Base-by-base conservation (phyloP, 164 flowering plant genomes). In the Aristolochia fimbriata region DNA sequence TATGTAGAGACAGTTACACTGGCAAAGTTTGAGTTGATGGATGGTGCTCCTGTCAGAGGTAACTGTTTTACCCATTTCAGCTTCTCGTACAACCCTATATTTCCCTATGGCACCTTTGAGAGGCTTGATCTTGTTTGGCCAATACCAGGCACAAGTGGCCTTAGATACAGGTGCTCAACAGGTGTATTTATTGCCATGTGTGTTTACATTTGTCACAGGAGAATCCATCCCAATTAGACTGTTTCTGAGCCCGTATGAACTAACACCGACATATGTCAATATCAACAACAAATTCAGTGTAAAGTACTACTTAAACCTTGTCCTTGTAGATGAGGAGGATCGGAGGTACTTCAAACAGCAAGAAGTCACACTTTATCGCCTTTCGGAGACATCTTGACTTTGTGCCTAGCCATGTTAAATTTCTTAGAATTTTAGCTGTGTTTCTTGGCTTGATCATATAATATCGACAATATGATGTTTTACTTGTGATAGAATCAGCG, bases 11-110 rank as follows among this genome's bases (percentile, higher is more conserved):
- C 97, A 21, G 94, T 84, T 72, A 91, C 97, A 20, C 83, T 91
- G 41, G 97, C 97, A 33, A 91, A 91, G 64, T 91, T 79, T 65
- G 97, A 88, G 67, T 76, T 91, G 77, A 91, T 91, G 97, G 97
- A 91, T 78, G 97, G 97, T 65, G 96, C 96, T 70, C 97, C 97
- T 12, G 96, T 91, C 25, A 78, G 97, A 88, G 97, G 97, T 91
- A 83, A n/a, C 19, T 10, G 20, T 7, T 1, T 50, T n/a, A 27
- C 2, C 2, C 30, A 27, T 2, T 27, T 27, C 43, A 37, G 12
- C 4, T 37, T 37, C 43, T 37, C 7, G 7, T 31, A 31, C 7
- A 3, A n/a, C 37, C 37, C 37, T 7, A 31, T 31, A 7, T 31
- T 31, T 3, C 37, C 7, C 7, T 7, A 3, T 31, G 3, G 37